Conservation (phyloP, 495 filamentous ascomycete genomes). For the Xylona heveae region DNA sequence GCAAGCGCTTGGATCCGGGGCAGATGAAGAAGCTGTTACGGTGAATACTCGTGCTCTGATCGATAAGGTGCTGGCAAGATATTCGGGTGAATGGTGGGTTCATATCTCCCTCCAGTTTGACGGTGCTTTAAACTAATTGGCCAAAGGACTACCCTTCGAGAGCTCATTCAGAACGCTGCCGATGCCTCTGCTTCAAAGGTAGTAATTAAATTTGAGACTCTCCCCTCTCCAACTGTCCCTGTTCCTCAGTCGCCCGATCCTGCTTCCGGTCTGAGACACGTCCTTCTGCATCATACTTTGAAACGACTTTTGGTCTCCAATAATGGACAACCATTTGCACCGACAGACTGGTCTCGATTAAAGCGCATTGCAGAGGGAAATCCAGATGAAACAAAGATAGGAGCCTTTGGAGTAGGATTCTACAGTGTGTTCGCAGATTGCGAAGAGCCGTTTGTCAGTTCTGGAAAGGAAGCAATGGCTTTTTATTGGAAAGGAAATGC, state of each 20-base stretch:
- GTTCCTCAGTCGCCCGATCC: conserved; percentile 42
- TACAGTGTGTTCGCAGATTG: conserved; percentile 98
- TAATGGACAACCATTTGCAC: conserved; percentile 63
- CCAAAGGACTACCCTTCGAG: conserved; percentile 44
- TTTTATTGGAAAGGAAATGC: conserved; percentile 98
- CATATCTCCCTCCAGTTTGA: background rate
- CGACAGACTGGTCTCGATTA: conserved; percentile 77
- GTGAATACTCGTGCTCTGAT: conserved; percentile 94
- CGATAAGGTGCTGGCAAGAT: conserved; percentile 88
- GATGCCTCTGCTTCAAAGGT: conserved; percentile 84
- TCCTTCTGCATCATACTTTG: conserved; percentile 62
- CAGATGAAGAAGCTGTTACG: conserved; percentile 93
- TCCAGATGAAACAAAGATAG: conserved; percentile 96
- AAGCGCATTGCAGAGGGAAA: conserved; percentile 98
- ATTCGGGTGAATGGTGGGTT: conserved; percentile 68
- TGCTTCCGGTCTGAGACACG: conserved; percentile 58
- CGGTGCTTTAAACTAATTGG: background rate
- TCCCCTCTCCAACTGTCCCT: conserved; percentile 57
- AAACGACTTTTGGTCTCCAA: conserved; percentile 72
- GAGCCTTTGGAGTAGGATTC: conserved; percentile 95
- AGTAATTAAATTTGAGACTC: conserved; percentile 72
- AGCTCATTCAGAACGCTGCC: conserved; percentile 94
- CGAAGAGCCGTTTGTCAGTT: conserved; percentile 89
- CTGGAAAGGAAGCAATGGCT: conserved; percentile 79
- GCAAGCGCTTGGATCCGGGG: conserved; percentile 63